Conservation (phyloP, 106 monocot species). For the Alisma plantagoaquatica region DNA sequence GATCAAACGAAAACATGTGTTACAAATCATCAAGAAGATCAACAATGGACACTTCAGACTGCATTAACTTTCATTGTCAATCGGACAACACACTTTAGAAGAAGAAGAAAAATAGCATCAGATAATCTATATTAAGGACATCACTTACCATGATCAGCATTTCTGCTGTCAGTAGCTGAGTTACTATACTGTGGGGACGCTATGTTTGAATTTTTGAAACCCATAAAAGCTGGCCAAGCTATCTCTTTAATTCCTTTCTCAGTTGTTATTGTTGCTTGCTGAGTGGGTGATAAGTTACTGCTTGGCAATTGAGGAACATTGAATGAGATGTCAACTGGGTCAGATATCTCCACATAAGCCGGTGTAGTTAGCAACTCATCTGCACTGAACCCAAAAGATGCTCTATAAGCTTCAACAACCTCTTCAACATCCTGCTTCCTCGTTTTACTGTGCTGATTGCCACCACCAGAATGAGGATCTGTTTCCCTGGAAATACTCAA, state of each 20-base stretch:
- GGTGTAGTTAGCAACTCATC: conserved; percentile 69
- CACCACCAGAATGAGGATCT: conserved; percentile 6
- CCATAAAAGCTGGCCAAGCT: conserved; percentile 1
- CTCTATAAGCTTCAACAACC: conserved; percentile 90
- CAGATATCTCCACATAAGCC: conserved; percentile 57
- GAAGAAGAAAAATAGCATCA: no score
- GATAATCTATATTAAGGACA: no score
- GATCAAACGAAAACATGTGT: no score
- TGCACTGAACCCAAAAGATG: conserved; percentile 95
- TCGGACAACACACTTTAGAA: no score
- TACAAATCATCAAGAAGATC: no score
- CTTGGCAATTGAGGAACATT: conserved; percentile 53
- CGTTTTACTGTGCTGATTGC: conserved; percentile 34
- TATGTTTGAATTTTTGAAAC: conserved; percentile 9
- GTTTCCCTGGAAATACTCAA: conserved; percentile 22
- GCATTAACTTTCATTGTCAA: no score
- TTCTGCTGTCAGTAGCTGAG: neutral
- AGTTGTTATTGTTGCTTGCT: conserved; percentile 11
- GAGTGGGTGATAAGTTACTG: conserved; percentile 8
- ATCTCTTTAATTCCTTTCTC: neutral
- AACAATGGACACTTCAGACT: neutral
- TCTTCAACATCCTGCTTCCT: conserved; percentile 82
- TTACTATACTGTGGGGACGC: conserved; percentile 1
- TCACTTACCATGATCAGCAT: conserved; percentile 4
- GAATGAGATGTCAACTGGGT: conserved; percentile 64